Base-by-base conservation (phyloP, 148 eudicot species). In the Arbutus unedo region DNA sequence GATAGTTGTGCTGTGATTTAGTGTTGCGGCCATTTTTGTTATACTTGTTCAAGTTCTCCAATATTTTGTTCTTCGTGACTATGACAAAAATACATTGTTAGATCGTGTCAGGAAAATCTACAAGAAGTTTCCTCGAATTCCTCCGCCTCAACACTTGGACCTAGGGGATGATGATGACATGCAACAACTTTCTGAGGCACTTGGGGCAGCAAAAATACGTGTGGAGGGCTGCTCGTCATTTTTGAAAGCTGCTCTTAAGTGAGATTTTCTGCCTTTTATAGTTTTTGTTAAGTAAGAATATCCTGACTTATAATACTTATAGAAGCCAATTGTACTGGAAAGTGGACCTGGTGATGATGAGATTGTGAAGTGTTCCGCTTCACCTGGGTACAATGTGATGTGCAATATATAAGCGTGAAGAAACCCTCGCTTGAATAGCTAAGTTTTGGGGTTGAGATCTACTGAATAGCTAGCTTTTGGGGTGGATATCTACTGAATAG, bases 171-270 rank as follows among this genome's bases (percentile, higher is more conserved):
- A 96, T 84, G 95, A 92, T 85, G 98, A 93, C 79, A 85, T 96
- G 92, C 97, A 96, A 83, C 85, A 88, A 79, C 92, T 96, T 59
- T 87, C 97, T 43, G 98, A 96, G 90, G 95, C 92, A 60, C 83
- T 96, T 85, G 99, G 89, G 77, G 92, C 97, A 49, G 99, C 97
- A 83, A 96, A 96, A 88, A 85, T 79, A 80, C 98, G 98, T 60
- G 94, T 94, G 11, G 98, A 96, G 79, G 87, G 94, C 41, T 96
- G 99, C 88, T 89, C 98, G 70, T 90, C 98, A 18, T 94, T 93
- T 87, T 85, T 96, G 82, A 94, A 84, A 90, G 95, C 98, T 82
- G 95, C 99, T 79, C 85, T 96, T 74, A 96, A 84, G 99, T 93
- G 76, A 89, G 89, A 79, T 83, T 23, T 79, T 80, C 73, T 72